Evolutionary conservation across 2,329 filamentous ascomycete genomes (phyloP).

Genomic region (Ascochyta viciae-villosae): DNA sequence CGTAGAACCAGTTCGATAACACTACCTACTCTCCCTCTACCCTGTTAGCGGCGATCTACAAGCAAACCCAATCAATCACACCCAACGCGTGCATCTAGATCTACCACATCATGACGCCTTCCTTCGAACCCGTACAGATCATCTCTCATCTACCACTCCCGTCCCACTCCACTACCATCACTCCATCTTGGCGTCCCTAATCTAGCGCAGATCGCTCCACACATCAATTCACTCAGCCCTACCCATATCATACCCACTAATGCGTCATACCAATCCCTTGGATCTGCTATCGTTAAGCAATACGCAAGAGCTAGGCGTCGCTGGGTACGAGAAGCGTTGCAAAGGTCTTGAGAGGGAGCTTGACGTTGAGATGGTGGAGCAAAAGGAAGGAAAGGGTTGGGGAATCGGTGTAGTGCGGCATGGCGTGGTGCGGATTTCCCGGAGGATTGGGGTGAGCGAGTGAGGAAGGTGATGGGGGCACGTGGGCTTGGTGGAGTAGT

Average conservation of each 20-base stretch:
- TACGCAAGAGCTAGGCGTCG: not conserved
- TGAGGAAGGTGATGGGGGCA: not conserved
- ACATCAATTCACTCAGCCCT: not conserved
- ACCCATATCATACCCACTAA: not conserved
- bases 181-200: not conserved
- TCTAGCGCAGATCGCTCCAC: not conserved
- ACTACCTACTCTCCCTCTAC: too few species aligned
- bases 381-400: not conserved
- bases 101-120: too few species aligned
- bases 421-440: slow-evolving; percentile 1
- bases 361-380: not conserved
- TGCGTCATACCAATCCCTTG: not conserved
- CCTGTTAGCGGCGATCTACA: too few species aligned
- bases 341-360: not conserved
- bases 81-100: too few species aligned
- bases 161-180: not conserved
- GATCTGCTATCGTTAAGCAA: not conserved
- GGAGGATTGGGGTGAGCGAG: not conserved
- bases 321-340: not conserved
- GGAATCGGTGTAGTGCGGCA: not conserved
- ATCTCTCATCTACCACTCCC: too few species aligned
- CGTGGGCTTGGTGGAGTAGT: slow-evolving; percentile 12
- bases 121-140: too few species aligned
- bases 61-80: too few species aligned
- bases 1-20: too few species aligned